phyloP scores from a whole-genome alignment of 148 eudicot species.

The Beta vulgaris region DNA sequence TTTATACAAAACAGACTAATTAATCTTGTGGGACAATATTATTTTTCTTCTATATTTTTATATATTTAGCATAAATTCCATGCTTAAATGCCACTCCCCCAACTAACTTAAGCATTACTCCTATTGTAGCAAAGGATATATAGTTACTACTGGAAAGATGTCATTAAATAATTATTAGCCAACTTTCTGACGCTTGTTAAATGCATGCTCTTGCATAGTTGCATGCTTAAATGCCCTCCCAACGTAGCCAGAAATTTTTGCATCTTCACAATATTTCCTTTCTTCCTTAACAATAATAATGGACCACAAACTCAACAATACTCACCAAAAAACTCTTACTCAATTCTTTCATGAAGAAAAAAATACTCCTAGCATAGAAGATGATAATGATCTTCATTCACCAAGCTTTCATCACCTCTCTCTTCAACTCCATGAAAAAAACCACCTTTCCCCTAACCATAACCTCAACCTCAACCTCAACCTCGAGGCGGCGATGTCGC shows the following conservation, averaged over 20 bases:
- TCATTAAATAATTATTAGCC: not conserved
- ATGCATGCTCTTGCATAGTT: too few relatives aligned
- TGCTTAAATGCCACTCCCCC: not conserved
- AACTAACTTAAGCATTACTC: not conserved
- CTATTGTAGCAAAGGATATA: not conserved
- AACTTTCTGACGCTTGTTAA: not conserved
- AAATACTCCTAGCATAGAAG: too few relatives aligned
- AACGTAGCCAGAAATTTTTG: not conserved
- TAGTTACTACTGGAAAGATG: not conserved
- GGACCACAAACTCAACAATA: not conserved
- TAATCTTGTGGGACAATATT: not conserved
- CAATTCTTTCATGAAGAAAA: constrained; percentile 11
- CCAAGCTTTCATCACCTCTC: constrained; percentile 26
- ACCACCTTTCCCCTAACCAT: not conserved
- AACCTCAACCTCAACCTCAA: not conserved
- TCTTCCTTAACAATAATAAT: not conserved
- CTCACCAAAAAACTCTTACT: constrained; percentile 8
- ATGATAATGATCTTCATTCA: not conserved
- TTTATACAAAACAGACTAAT: not conserved
- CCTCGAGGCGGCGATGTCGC: not conserved
- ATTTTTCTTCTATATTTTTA: not conserved
- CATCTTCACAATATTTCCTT: not conserved
- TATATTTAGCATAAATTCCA: not conserved
- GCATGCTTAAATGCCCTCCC: not conserved
- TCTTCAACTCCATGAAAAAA: not conserved